phyloP scores from a whole-genome alignment of 2,329 filamentous ascomycete genomes.

The Gaeumannomyces tritici region DNA sequence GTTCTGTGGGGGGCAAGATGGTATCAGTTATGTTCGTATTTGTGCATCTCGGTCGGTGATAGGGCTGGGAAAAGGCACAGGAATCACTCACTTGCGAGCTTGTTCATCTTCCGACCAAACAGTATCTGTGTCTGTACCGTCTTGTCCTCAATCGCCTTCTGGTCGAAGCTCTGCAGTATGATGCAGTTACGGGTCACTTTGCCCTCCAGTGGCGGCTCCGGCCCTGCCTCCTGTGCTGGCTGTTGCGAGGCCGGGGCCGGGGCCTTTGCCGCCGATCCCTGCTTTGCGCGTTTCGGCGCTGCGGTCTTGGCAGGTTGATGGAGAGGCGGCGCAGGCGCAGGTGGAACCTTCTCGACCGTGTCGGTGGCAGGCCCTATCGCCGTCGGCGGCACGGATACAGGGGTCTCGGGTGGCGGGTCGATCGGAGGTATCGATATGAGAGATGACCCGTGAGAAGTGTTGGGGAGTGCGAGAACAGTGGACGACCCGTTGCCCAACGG shows the following conservation, averaged over 20 bases:
- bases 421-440: conserved; percentile 11
- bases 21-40: neutral
- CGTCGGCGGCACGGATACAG: neutral
- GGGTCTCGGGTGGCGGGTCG: neutral
- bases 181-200: conserved; percentile 50
- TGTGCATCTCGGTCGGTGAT: neutral
- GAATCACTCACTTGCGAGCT: conserved; percentile 37
- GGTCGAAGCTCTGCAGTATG: conserved; percentile 51
- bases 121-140: conserved; percentile 48
- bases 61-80: neutral
- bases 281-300: neutral
- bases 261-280: neutral
- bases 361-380: neutral
- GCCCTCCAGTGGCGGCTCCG: conserved; percentile 26
- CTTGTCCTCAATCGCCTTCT: conserved; percentile 45
- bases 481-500: conserved; percentile 11
- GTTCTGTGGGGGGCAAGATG: conserved; percentile 28
- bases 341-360: neutral
- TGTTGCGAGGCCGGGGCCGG: neutral
- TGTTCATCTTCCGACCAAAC: conserved; percentile 49
- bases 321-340: neutral
- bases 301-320: neutral
- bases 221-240: conserved; percentile 16
- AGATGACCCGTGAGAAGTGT: conserved; percentile 13
- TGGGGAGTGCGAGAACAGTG: conserved; percentile 17